Conservation (phyloP, 2,329 filamentous ascomycete species). For the Pseudogymnoascus sp. region DNA sequence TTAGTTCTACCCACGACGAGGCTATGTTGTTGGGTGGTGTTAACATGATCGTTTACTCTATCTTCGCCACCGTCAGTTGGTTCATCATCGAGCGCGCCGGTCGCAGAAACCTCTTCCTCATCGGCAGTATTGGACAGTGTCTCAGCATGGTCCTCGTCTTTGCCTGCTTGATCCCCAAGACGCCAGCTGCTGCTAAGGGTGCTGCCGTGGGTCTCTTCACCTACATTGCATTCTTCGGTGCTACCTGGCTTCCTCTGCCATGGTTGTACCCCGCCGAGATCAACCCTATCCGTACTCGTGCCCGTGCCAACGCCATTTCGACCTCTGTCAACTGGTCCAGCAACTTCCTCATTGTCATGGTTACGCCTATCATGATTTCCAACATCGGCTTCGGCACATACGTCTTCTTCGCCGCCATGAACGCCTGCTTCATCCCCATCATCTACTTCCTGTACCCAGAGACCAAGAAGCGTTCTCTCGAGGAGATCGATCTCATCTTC, state of each 20-base stretch:
- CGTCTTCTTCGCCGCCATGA: constrained; percentile 31
- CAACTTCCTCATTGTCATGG: constrained; percentile 45
- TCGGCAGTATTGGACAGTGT: constrained; percentile 56
- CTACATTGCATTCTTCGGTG: constrained; percentile 53
- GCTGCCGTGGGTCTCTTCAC: constrained; percentile 49
- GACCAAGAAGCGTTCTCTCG: constrained; percentile 46
- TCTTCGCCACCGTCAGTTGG: constrained; percentile 45
- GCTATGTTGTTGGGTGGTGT: constrained; percentile 45
- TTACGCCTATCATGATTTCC: constrained; percentile 32
- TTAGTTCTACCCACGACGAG: constrained; percentile 39
- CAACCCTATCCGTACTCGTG: constrained; percentile 49
- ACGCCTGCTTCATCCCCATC: constrained; percentile 31
- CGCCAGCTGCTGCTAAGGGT: constrained; percentile 26
- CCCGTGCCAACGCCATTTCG: constrained; percentile 53
- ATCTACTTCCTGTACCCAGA: constrained; percentile 38
- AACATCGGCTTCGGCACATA: constrained; percentile 30
- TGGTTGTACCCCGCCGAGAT: constrained; percentile 56
- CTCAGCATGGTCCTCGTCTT: constrained; percentile 53
- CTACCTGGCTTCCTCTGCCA: constrained; percentile 51
- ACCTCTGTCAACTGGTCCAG: constrained; percentile 44
- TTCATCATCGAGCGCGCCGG: constrained; percentile 49
- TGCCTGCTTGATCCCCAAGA: constrained; percentile 28
- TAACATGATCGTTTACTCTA: constrained; percentile 47
- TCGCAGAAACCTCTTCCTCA: constrained; percentile 63
- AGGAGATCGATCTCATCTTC: constrained; percentile 64